phyloP scores from a whole-genome alignment of 2,329 filamentous ascomycete genomes.

The Neodidymelliopsis sp. region DNA sequence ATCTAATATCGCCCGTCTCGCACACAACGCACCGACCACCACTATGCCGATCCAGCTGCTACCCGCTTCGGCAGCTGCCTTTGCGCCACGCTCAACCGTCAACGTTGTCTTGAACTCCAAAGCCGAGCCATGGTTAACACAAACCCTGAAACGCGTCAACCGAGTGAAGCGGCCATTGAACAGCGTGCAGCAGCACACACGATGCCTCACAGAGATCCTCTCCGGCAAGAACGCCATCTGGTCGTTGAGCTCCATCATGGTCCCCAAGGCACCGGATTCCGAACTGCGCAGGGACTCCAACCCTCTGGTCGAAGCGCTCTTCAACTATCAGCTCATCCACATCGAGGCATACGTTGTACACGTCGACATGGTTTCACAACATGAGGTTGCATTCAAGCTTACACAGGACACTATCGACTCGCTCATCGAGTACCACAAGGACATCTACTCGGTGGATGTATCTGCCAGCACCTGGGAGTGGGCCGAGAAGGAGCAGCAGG shows the following conservation, averaged over 20 bases:
- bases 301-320: constrained; percentile 83
- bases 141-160: constrained; percentile 96
- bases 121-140: constrained; percentile 95
- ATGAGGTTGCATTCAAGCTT: constrained; percentile 98
- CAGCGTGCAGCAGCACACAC: constrained; percentile 92
- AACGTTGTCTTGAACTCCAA: constrained; percentile 93
- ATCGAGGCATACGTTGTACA: constrained; percentile 98
- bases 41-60: constrained; percentile 90
- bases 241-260: constrained; percentile 91
- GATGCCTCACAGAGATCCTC: constrained; percentile 93
- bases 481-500: constrained; percentile 94
- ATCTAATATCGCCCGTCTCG: constrained; percentile 46
- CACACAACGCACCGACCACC: constrained; percentile 34
- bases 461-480: constrained; percentile 91
- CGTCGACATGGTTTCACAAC: constrained; percentile 97
- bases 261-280: constrained; percentile 85
- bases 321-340: constrained; percentile 92
- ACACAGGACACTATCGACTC: constrained; percentile 93
- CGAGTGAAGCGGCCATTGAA: constrained; percentile 96
- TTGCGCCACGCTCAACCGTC: constrained; percentile 90
- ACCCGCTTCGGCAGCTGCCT: constrained; percentile 93
- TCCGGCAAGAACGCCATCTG: constrained; percentile 91
- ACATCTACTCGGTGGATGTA: constrained; percentile 89
- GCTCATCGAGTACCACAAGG: constrained; percentile 94
- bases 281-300: constrained; percentile 84